A percentile compares a stretch with the other conserved stretches of the same genome.
Conservation (phyloP, 2,329 filamentous ascomycete species). For the Aschersonia sp. region DNA sequence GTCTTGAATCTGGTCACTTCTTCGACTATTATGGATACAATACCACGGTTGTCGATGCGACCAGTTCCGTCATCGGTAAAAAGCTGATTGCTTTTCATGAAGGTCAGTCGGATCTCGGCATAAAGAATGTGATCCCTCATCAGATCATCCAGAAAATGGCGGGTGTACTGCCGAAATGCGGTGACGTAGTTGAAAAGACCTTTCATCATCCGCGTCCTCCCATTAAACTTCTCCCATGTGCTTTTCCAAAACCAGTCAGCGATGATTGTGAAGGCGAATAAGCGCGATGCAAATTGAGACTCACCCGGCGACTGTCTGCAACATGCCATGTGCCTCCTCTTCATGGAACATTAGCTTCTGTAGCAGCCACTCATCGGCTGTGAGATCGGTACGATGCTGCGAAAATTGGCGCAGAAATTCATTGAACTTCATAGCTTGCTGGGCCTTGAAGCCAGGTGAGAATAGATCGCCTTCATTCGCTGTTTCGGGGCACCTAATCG, state of each 20-base stretch:
- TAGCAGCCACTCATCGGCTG: slow-evolving; percentile 38
- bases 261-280: no score
- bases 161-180: slow-evolving; percentile 48
- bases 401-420: slow-evolving; percentile 24
- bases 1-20: slow-evolving; percentile 35
- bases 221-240: slow-evolving; percentile 50
- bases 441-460: slow-evolving; percentile 27
- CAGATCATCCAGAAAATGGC: slow-evolving; percentile 44
- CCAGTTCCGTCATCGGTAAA: slow-evolving; percentile 39
- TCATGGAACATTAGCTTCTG: slow-evolving; percentile 48
- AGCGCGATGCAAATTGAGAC: slow-evolving; percentile 7
- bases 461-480: slow-evolving; percentile 34
- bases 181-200: slow-evolving; percentile 54
- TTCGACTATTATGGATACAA: slow-evolving; percentile 45
- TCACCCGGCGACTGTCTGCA: slow-evolving; percentile 39
- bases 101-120: slow-evolving; percentile 56
- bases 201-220: slow-evolving; percentile 58
- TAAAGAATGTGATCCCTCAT: slow-evolving; percentile 54
- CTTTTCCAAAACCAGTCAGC: slow-evolving; percentile 12
- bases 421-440: slow-evolving; percentile 26
- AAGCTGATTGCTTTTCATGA: slow-evolving; percentile 49
- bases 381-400: slow-evolving; percentile 8
- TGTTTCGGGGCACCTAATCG: slow-evolving; percentile 25
- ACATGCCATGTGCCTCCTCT: slow-evolving; percentile 39
- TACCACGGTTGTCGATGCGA: slow-evolving; percentile 38